A percentile compares a stretch with the other conserved stretches of the same genome.
These are phyloP conservation scores for Phalaenopsis aphrodite DNA, from an alignment of 106 monocot species.

Conservation along the genomic window DNA sequence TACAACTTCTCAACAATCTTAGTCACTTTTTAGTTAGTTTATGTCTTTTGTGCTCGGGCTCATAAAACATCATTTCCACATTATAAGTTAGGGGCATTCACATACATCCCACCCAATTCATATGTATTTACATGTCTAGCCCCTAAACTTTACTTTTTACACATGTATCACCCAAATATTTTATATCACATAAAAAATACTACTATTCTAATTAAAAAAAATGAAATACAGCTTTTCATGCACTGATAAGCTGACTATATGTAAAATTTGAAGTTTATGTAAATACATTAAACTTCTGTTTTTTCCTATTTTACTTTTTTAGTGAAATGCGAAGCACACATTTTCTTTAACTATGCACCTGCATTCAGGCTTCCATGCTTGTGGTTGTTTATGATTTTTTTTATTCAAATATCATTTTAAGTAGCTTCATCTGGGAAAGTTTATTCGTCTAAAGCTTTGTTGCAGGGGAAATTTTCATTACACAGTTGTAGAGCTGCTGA, in stretches of 20 bases:
- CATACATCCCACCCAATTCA: no score
- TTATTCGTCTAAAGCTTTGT: not conserved
- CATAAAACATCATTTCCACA: not conserved
- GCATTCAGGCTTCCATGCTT: not conserved
- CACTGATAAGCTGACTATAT: no score
- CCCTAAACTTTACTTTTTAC: no score
- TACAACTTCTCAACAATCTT: not conserved
- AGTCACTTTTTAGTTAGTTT: not conserved
- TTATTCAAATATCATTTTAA: not conserved
- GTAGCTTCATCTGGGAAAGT: not conserved
- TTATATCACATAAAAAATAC: no score
- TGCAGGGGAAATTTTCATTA: constrained; percentile 39
- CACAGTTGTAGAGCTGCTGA: constrained; percentile 13
- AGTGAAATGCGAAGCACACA: not conserved
- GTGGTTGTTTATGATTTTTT: not conserved
- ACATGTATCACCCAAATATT: no score
- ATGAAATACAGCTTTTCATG: no score
- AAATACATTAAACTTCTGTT: not conserved
- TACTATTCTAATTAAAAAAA: no score
- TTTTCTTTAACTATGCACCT: not conserved
- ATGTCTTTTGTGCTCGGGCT: no score
- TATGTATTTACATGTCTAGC: no score
- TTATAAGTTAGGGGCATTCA: no score
- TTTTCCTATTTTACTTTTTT: not conserved
- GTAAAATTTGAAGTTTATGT: no score